Evolutionary conservation across 2,329 filamentous ascomycete species (phyloP).

Genomic region (Cercospora sp.): DNA sequence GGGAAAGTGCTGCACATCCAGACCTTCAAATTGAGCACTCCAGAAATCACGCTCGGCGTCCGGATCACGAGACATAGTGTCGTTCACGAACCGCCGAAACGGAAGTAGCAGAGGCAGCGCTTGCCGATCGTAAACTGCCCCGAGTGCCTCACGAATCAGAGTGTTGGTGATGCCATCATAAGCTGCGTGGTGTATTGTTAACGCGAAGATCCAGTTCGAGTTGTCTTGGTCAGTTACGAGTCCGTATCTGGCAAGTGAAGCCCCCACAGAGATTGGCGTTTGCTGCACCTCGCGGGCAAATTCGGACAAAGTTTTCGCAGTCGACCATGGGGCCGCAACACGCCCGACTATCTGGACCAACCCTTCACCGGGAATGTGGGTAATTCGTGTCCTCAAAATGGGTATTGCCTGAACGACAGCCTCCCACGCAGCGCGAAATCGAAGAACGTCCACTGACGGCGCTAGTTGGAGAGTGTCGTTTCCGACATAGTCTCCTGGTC

Average conservation of each 20-base stretch:
- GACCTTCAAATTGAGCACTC: slow-evolving; percentile 36
- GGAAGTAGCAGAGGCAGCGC: background rate
- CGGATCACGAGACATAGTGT: slow-evolving; percentile 31
- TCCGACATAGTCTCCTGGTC: slow-evolving; percentile 55
- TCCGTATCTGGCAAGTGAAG: slow-evolving; percentile 3
- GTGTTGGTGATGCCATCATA: slow-evolving; percentile 45
- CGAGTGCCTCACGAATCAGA: slow-evolving; percentile 39
- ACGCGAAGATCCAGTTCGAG: background rate
- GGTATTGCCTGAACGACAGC: slow-evolving; percentile 35
- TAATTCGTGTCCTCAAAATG: slow-evolving; percentile 41
- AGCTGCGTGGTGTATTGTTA: slow-evolving; percentile 41
- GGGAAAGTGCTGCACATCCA: slow-evolving; percentile 40
- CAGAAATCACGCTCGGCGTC: slow-evolving; percentile 38
- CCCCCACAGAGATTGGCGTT: background rate
- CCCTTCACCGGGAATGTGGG: slow-evolving; percentile 13
- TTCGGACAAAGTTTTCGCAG: slow-evolving; percentile 39
- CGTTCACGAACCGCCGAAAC: slow-evolving; percentile 39
- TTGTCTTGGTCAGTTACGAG: background rate
- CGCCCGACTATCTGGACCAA: slow-evolving; percentile 34
- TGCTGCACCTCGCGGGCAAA: slow-evolving; percentile 29
- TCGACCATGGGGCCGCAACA: slow-evolving; percentile 12
- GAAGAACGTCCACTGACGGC: slow-evolving; percentile 35
- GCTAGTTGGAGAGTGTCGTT: slow-evolving; percentile 33
- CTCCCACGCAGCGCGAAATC: slow-evolving; percentile 43
- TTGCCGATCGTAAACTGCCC: background rate